Conservation (phyloP, 1,284 basidiomycete genomes). For the Apiotrichum akiyoshidainum region DNA sequence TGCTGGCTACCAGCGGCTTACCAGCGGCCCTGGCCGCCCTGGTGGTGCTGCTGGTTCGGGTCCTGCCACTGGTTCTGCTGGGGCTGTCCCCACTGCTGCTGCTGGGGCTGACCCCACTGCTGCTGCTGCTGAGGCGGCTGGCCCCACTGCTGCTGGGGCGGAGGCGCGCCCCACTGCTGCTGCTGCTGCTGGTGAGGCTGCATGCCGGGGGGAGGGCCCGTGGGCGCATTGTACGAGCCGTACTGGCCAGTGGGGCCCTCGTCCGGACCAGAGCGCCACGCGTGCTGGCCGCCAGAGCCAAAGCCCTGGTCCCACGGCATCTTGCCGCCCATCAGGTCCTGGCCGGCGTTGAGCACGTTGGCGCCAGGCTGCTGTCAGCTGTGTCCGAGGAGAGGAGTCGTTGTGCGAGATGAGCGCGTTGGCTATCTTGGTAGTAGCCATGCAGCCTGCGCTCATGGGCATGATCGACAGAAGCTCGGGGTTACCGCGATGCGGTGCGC, state of each 20-base stretch:
- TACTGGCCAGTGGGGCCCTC: not conserved
- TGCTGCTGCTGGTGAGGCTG: not conserved
- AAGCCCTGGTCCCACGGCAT: constrained; percentile 51
- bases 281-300: constrained; percentile 44
- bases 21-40: constrained; percentile 2
- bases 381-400: not conserved
- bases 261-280: constrained; percentile 33
- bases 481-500: no score
- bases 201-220: constrained; percentile 8
- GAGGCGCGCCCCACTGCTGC: not conserved
- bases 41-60: not conserved
- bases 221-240: not conserved
- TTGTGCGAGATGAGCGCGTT: no score
- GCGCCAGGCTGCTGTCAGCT: constrained; percentile 28
- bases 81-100: constrained; percentile 4
- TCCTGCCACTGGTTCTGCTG: constrained; percentile 2
- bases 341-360: constrained; percentile 43
- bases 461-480: no score
- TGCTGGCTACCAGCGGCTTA: not conserved
- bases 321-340: constrained; percentile 48
- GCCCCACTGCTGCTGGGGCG: constrained; percentile 1
- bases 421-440: no score
- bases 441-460: no score
- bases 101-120: not conserved
- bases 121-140: constrained; percentile 1